Percentiles rank a stretch among this genome's conserved stretches.
Evolutionary conservation across 2,329 filamentous ascomycete genomes (phyloP).

Genomic region (Pyrenochaeta sp.): DNA sequence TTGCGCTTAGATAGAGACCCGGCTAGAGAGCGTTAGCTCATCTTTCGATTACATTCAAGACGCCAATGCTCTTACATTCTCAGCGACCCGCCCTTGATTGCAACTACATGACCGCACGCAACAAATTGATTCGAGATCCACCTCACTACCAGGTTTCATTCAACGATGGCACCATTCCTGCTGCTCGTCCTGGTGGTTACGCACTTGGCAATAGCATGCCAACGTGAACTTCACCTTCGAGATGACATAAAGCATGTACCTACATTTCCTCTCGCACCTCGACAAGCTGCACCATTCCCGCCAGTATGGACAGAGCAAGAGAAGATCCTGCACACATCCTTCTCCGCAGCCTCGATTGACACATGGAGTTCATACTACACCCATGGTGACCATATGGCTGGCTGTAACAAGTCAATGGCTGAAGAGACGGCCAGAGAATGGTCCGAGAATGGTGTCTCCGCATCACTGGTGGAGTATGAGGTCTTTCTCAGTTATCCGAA

Average conservation of each 20-base stretch:
- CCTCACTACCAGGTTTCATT: neutral
- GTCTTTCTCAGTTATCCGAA: slow-evolving; percentile 48
- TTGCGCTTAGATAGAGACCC: neutral
- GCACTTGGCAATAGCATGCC: slow-evolving; percentile 1
- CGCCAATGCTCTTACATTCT: neutral
- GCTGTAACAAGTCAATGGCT: slow-evolving; percentile 38
- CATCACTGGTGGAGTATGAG: slow-evolving; percentile 32
- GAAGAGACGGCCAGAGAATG: slow-evolving; percentile 44
- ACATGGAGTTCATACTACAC: slow-evolving; percentile 43
- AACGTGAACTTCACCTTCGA: slow-evolving; percentile 4
- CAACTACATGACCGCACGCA: neutral
- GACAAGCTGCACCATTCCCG: slow-evolving; percentile 18
- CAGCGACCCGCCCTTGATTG: neutral
- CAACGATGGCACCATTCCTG: neutral
- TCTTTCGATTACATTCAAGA: neutral
- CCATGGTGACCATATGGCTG: slow-evolving; percentile 42
- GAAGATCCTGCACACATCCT: slow-evolving; percentile 34
- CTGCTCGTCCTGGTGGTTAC: neutral
- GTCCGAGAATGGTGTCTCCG: slow-evolving; percentile 30
- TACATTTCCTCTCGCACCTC: neutral
- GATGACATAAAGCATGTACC: neutral
- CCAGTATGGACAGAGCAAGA: slow-evolving; percentile 37
- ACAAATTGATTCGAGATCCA: neutral
- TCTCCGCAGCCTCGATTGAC: slow-evolving; percentile 34
- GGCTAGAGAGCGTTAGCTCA: neutral